Evolutionary conservation across 805 yeast species (phyloP), one percentile per base, ranked within the genome.

Genomic region (Dipodascus albidus): DNA sequence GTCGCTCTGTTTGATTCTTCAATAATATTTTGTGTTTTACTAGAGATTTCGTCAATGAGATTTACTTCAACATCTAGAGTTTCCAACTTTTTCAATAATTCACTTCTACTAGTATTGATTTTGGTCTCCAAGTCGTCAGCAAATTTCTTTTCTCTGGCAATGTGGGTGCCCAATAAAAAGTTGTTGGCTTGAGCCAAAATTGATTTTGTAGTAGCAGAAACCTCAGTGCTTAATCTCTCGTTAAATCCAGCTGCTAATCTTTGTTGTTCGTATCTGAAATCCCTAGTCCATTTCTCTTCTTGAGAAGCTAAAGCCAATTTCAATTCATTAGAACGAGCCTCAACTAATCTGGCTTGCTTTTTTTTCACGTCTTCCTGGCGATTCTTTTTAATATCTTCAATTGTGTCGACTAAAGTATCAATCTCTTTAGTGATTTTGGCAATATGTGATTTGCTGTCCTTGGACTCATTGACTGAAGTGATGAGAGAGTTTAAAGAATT

Each of bases 81-180:
- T 33, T 76, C 75, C 62, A 93, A 74, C 62, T 83, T 75, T 49
- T 84, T 75, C 61, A 90, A 78, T 64, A 91, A 82, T 23, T 88
- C 87, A 58, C 82, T 75, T 70, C 98, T 82, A 73, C 85, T 95
- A 11, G 67, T 58, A 58, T 83, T 89, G 53, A 90, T 77, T 55
- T 76, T 77, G 52, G 78, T 75, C 48, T 75, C 66, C 49, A 88
- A 73, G 54, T 79, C 72, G 52, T 74, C 71, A 57, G 82, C 78
- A 65, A 86, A 81, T 63, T 80, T 81, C 60, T 82, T 78, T 55
- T 87, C 80, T 60, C 85, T 83, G 59, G 81, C 82, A 51, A 82
- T 71, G 62, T 87, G 79, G 54, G 83, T 79, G 64, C 83, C 74
- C 9, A 81, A 72, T 27, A 87, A 76, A 53, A 82, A 81, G 68